Evolutionary conservation across 2,329 filamentous ascomycete species (phyloP).

Genomic region (Ilyonectria mors-panacis): DNA sequence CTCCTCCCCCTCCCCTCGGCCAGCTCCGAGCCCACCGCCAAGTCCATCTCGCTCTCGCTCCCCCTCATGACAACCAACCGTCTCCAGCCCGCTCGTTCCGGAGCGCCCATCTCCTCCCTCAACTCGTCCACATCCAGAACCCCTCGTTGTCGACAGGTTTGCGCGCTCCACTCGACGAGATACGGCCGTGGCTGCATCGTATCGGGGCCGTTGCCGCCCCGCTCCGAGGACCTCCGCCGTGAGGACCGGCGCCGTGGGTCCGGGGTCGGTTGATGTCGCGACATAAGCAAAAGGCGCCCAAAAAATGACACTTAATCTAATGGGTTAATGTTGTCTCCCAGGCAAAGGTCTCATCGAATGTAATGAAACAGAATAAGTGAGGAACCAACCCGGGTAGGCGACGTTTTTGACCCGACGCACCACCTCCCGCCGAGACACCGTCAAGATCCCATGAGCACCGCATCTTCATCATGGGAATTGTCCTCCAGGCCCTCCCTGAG

Average conservation of each 20-base stretch:
- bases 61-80: slow-evolving; percentile 43
- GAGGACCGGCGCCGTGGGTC: slow-evolving; percentile 38
- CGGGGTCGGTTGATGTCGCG: slow-evolving; percentile 34
- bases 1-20: slow-evolving; percentile 26
- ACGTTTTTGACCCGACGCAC: slow-evolving; percentile 35
- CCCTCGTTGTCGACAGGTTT: slow-evolving; percentile 40
- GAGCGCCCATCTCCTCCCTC: slow-evolving; percentile 35
- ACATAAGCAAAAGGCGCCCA: slow-evolving; percentile 28
- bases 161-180: slow-evolving; percentile 44
- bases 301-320: background rate
- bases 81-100: slow-evolving; percentile 39
- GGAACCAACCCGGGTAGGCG: slow-evolving; percentile 9
- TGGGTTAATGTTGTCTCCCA: background rate
- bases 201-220: slow-evolving; percentile 28
- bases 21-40: slow-evolving; percentile 36
- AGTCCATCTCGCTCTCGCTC: slow-evolving; percentile 38
- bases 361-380: background rate
- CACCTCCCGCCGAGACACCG: slow-evolving; percentile 15
- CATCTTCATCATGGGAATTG: slow-evolving; percentile 41
- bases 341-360: background rate
- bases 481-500: slow-evolving; percentile 26
- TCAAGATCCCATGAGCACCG: slow-evolving; percentile 40
- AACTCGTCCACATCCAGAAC: slow-evolving; percentile 36
- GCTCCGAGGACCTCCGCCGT: slow-evolving; percentile 41
- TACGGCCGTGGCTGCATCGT: slow-evolving; percentile 36